Conservation (phyloP, 2,329 filamentous ascomycete species). For the Corynespora cassiicola region DNA sequence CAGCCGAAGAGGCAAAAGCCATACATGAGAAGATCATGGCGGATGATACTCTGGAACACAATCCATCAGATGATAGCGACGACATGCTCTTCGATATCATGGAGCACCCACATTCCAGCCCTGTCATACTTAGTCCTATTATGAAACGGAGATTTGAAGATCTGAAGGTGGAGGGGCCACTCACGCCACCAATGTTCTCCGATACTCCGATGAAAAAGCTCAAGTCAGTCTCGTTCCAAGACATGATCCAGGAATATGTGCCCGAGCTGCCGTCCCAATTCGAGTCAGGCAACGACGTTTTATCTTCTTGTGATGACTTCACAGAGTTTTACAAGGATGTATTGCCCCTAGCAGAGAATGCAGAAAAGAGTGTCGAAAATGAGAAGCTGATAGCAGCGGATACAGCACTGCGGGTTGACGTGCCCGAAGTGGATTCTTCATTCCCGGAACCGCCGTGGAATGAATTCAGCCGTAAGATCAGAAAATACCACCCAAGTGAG, state of each 20-base stretch:
- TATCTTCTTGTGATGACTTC: conserved; percentile 34
- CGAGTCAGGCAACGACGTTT: conserved; percentile 20
- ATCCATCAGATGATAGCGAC: conserved; percentile 39
- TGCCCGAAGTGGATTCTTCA: conserved; percentile 56
- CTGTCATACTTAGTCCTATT: conserved; percentile 15
- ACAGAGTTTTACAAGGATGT: conserved; percentile 43
- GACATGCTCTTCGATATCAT: conserved; percentile 38
- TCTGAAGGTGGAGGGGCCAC: conserved; percentile 54
- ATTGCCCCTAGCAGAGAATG: conserved; percentile 44
- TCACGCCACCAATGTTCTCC: conserved; percentile 49
- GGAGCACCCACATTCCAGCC: conserved; percentile 26
- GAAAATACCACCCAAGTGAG: conserved; percentile 6
- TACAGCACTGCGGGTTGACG: conserved; percentile 55
- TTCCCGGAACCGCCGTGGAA: conserved; percentile 57
- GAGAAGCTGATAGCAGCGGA: conserved; percentile 56
- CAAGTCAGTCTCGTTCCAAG: conserved; percentile 49
- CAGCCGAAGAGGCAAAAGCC: conserved; percentile 35
- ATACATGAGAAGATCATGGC: conserved; percentile 43
- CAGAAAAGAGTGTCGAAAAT: conserved; percentile 43
- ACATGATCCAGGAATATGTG: conserved; percentile 43
- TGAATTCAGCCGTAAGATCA: conserved; percentile 25
- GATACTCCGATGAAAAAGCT: conserved; percentile 47
- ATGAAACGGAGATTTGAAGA: conserved; percentile 43
- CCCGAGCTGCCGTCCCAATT: conserved; percentile 33
- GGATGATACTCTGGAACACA: conserved; percentile 39